Percentiles rank a stretch among this genome's conserved stretches.
Evolutionary conservation across 345 rosid species (phyloP).

Genomic region (Raphanus sativus): DNA sequence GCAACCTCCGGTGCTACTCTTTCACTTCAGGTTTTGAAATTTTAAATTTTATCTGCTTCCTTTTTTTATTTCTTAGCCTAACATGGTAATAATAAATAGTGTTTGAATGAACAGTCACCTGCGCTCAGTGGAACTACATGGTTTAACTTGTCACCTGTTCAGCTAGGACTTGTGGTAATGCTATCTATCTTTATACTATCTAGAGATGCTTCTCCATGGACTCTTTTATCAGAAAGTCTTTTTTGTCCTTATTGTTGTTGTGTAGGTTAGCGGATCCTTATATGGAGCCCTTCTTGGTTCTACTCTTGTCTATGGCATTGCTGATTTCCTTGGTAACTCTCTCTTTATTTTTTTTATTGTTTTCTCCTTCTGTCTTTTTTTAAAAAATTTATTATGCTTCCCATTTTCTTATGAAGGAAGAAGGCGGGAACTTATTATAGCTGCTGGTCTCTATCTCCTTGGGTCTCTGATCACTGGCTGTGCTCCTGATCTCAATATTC

Average conservation of each 20-base stretch:
- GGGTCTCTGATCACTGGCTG: conserved; percentile 61
- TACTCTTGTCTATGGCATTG: conserved; percentile 72
- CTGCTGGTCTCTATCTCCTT: conserved; percentile 58
- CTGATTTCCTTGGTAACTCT: conserved; percentile 83
- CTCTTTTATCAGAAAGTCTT: conserved; percentile 19
- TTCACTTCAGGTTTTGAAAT: conserved; percentile 67
- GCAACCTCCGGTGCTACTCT: conserved; percentile 93
- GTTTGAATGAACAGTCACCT: conserved; percentile 52
- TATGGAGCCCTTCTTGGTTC: conserved; percentile 97
- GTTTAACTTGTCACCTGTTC: conserved; percentile 83
- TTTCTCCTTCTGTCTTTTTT: background rate
- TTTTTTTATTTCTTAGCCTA: background rate
- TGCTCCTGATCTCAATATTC: conserved; percentile 72
- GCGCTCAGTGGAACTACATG: conserved; percentile 87
- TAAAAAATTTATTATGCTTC: background rate
- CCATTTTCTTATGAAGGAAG: conserved; percentile 53
- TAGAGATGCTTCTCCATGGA: conserved; percentile 17
- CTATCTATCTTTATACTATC: too few species aligned
- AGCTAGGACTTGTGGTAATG: conserved; percentile 91
- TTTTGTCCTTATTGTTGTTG: background rate
- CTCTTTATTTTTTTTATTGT: conserved; percentile 3
- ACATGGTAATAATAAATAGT: conserved; percentile 11
- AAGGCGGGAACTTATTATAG: conserved; percentile 77
- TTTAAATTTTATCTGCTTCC: background rate
- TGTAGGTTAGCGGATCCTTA: conserved; percentile 94